phyloP scores from a whole-genome alignment of 2,329 filamentous ascomycete genomes.

The Aspergillus texensis region DNA sequence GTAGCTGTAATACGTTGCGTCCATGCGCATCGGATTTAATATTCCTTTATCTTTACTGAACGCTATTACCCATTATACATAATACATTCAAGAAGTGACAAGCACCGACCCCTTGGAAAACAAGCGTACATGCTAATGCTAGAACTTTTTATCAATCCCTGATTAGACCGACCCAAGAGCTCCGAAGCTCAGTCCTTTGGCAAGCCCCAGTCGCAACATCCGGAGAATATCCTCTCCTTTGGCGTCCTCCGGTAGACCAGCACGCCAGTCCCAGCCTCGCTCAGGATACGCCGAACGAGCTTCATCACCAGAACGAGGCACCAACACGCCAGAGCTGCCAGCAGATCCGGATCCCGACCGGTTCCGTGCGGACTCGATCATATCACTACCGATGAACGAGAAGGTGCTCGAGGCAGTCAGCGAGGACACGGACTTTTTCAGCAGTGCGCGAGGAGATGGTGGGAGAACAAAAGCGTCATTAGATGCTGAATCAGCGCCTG shows the following conservation, averaged over 20 bases:
- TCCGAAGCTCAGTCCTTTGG: slow-evolving; percentile 64
- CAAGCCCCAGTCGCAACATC: slow-evolving; percentile 71
- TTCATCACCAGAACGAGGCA: slow-evolving; percentile 32
- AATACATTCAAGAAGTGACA: not conserved
- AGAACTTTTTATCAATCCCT: not conserved
- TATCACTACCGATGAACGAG: slow-evolving; percentile 72
- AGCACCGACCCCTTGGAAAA: not conserved
- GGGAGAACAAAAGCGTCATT: slow-evolving; percentile 29
- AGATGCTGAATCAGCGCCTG: slow-evolving; percentile 14
- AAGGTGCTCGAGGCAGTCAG: slow-evolving; percentile 62
- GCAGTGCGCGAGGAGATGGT: slow-evolving; percentile 65
- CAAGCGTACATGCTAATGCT: slow-evolving; percentile 1
- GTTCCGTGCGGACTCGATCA: slow-evolving; percentile 57
- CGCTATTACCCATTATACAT: slow-evolving; percentile 2
- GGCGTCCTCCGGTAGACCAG: slow-evolving; percentile 58
- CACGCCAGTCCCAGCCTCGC: slow-evolving; percentile 74
- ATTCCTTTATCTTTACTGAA: not conserved
- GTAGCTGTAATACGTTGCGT: not conserved
- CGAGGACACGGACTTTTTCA: slow-evolving; percentile 64
- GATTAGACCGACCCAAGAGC: slow-evolving; percentile 32
- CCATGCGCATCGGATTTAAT: not conserved
- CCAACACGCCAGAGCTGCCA: slow-evolving; percentile 55
- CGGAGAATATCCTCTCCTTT: slow-evolving; percentile 71
- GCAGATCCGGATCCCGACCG: slow-evolving; percentile 51
- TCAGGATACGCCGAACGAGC: slow-evolving; percentile 39